phyloP scores from a whole-genome alignment of 2,329 filamentous ascomycete species.

The Lasiodiplodia theobromae region DNA sequence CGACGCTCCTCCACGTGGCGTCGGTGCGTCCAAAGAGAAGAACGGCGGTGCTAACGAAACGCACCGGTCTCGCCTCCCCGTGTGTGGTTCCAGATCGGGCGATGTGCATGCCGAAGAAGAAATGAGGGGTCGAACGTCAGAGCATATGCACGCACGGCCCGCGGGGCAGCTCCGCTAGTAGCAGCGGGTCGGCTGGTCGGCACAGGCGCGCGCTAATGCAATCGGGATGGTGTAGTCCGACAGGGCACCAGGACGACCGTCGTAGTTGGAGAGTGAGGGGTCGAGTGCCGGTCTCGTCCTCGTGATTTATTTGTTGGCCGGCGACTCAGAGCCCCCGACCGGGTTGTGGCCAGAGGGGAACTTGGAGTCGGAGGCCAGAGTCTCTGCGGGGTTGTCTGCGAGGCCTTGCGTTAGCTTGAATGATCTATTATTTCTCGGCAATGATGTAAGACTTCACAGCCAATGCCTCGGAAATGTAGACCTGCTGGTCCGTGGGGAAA shows the following conservation, averaged over 20 bases:
- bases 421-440: not conserved
- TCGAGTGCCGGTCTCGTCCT: not conserved
- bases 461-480: not conserved
- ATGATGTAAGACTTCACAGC: constrained; percentile 2
- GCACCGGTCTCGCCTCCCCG: not conserved
- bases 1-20: constrained; percentile 18
- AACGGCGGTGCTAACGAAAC: constrained; percentile 18
- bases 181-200: constrained; percentile 1
- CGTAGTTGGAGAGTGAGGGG: not conserved
- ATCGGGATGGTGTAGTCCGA: constrained; percentile 3
- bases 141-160: constrained; percentile 24
- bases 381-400: constrained; percentile 62
- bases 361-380: constrained; percentile 59
- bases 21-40: not conserved
- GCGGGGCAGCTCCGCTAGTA: constrained; percentile 3
- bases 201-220: constrained; percentile 14
- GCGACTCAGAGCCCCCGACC: constrained; percentile 47
- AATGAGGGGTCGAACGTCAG: constrained; percentile 9
- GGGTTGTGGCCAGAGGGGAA: constrained; percentile 54
- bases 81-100: not conserved
- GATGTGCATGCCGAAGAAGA: constrained; percentile 18
- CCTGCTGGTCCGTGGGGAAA: not conserved
- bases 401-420: constrained; percentile 33
- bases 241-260: not conserved
- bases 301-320: constrained; percentile 19